Evolutionary conservation across 805 yeast species (phyloP).

Genomic region (Kodamaea nitidulidarum): DNA sequence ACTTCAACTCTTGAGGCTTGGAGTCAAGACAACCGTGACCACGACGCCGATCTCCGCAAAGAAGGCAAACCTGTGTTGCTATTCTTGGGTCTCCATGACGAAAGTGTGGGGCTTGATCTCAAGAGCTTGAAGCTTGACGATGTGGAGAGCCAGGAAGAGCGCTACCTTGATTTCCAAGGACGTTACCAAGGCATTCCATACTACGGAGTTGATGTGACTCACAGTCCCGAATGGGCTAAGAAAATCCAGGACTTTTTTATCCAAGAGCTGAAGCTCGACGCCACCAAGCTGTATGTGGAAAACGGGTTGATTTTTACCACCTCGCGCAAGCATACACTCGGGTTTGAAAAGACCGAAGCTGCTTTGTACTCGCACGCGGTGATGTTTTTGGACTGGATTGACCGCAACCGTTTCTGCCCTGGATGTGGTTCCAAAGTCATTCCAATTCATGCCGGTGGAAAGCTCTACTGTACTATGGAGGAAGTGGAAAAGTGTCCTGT

Average conservation of each 20-base stretch:
- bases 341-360: conserved; percentile 44
- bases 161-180: conserved; percentile 41
- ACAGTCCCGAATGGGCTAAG: conserved; percentile 38
- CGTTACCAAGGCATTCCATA: conserved; percentile 59
- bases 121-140: conserved; percentile 26
- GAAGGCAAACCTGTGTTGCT: conserved; percentile 34
- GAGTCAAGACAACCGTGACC: conserved; percentile 30
- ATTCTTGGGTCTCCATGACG: conserved; percentile 46
- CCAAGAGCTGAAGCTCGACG: conserved; percentile 15
- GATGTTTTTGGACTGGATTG: conserved; percentile 82
- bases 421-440: conserved; percentile 72
- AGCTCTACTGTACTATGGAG: conserved; percentile 44
- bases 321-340: conserved; percentile 35
- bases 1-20: conserved; percentile 16
- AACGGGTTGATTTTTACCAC: conserved; percentile 25
- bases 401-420: conserved; percentile 71
- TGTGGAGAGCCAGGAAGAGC: conserved; percentile 19
- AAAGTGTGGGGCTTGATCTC: conserved; percentile 39
- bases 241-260: conserved; percentile 28
- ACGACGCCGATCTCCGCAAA: conserved; percentile 39
- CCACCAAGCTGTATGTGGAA: conserved; percentile 11
- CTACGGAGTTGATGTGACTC: conserved; percentile 57
- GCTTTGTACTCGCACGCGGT: conserved; percentile 75
- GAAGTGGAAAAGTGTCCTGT: conserved; percentile 32
- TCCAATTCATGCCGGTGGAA: conserved; percentile 67